A percentile compares a stretch with the other conserved stretches of the same genome.
Evolutionary conservation across 202 grass and related monocot genomes (phyloP).

Genomic region (Schoenoplectus triqueter): DNA sequence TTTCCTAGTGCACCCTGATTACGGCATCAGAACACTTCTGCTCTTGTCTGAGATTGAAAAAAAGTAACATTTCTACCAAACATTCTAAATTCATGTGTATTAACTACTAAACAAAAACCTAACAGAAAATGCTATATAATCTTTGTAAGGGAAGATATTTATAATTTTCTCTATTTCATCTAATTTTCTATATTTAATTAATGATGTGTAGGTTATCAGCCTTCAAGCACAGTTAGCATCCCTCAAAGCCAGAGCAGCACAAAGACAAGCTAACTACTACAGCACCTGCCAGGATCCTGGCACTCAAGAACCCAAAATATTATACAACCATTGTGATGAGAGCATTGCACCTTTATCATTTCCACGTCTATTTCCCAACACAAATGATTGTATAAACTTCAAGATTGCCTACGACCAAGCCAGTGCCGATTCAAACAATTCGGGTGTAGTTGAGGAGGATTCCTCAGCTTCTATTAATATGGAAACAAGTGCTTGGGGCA

Average conservation of each 20-base stretch:
- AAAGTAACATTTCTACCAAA: too few species aligned
- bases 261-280: conserved; percentile 37
- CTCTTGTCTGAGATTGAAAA: too few species aligned
- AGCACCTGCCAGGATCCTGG: background rate
- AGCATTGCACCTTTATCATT: conserved; percentile 18
- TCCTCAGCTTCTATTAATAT: conserved; percentile 36
- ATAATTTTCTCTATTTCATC: background rate
- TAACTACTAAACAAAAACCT: too few species aligned
- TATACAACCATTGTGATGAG: conserved; percentile 10
- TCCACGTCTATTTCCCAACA: conserved; percentile 23
- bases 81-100: too few species aligned
- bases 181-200: conserved; percentile 9
- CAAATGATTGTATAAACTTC: conserved; percentile 7
- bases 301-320: conserved; percentile 44
- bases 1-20: too few species aligned
- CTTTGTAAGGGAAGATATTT: too few species aligned
- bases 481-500: conserved; percentile 33
- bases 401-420: conserved; percentile 8
- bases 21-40: too few species aligned
- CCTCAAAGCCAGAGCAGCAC: conserved; percentile 48
- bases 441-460: conserved; percentile 29
- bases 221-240: conserved; percentile 53
- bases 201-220: conserved; percentile 43
- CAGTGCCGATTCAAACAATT: conserved; percentile 28
- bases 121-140: too few species aligned